Evolutionary conservation across 179 eudicot species (phyloP).

Genomic region (Spergularia azorica): DNA sequence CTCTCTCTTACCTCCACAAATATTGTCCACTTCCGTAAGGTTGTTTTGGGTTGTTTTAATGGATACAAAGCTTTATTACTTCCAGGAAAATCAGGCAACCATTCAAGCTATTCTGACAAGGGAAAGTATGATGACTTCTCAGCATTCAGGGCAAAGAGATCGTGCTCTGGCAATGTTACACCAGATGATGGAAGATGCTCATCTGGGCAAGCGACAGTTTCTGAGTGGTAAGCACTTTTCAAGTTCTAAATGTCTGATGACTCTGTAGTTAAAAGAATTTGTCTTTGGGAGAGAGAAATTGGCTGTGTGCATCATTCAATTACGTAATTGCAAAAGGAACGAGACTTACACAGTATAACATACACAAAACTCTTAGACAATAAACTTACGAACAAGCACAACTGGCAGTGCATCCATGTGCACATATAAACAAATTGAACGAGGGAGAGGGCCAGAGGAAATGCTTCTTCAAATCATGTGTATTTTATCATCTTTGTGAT

Average conservation of each 20-base stretch:
- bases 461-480: not conserved
- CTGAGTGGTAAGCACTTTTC: constrained; percentile 63
- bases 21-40: not conserved
- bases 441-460: constrained; percentile 1
- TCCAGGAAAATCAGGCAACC: constrained; percentile 70
- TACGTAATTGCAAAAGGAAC: constrained; percentile 1
- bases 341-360: too few relatives aligned
- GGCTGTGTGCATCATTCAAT: not conserved
- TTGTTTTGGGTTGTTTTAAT: not conserved
- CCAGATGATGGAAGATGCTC: constrained; percentile 99
- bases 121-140: constrained; percentile 44
- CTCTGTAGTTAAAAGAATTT: not conserved
- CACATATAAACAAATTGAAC: not conserved
- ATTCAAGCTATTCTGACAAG: constrained; percentile 83
- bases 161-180: constrained; percentile 92
- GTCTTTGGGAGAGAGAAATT: constrained; percentile 5
- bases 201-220: constrained; percentile 94
- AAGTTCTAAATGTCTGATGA: not conserved
- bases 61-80: not conserved
- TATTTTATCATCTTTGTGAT: not conserved
- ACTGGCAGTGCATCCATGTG: not conserved
- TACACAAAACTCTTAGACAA: too few relatives aligned
- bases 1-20: constrained; percentile 12
- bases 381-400: not conserved
- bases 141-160: constrained; percentile 78